Conservation (phyloP, 2,329 filamentous ascomycete species). For the Tolypocladium inflatum region DNA sequence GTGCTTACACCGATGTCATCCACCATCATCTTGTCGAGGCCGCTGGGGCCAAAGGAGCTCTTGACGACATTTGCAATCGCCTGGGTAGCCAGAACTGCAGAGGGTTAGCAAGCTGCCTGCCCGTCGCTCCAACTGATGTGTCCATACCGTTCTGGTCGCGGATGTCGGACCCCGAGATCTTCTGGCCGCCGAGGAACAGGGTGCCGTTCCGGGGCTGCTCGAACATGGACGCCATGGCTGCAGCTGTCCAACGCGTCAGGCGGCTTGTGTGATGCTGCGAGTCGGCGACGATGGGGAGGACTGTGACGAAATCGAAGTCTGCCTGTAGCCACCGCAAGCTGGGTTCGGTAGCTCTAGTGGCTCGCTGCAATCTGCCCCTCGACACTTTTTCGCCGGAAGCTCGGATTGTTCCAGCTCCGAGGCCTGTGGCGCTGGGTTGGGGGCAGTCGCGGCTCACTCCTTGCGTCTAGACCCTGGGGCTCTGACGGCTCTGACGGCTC, state of each 20-base stretch:
- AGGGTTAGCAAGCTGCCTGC: slow-evolving; percentile 5
- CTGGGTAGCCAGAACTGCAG: slow-evolving; percentile 78
- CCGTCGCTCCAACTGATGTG: background rate
- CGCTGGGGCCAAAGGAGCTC: slow-evolving; percentile 94
- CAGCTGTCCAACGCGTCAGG: slow-evolving; percentile 11
- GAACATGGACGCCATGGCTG: slow-evolving; percentile 83
- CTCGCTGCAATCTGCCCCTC: slow-evolving; percentile 12
- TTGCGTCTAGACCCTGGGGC: background rate
- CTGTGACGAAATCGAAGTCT: slow-evolving; percentile 2
- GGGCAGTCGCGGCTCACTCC: background rate
- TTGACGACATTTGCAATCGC: slow-evolving; percentile 98
- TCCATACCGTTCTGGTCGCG: slow-evolving; percentile 83
- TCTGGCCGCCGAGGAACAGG: slow-evolving; percentile 91
- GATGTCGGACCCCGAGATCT: slow-evolving; percentile 95
- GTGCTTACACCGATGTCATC: slow-evolving; percentile 85
- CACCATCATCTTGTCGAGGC: slow-evolving; percentile 99
- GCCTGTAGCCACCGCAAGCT: slow-evolving; percentile 3
- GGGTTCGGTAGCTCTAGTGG: slow-evolving; percentile 7
- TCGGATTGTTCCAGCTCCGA: slow-evolving; percentile 17
- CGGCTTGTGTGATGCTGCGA: slow-evolving; percentile 2
- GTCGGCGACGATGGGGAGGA: slow-evolving; percentile 1
- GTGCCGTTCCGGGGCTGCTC: slow-evolving; percentile 93
- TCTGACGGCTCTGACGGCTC: slow-evolving; percentile 4
- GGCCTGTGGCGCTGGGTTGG: background rate
- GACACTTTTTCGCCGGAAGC: slow-evolving; percentile 17